These are phyloP conservation scores for Nepenthes mirabilis DNA, from an alignment of 148 eudicot genomes.

Conservation along the genomic window DNA sequence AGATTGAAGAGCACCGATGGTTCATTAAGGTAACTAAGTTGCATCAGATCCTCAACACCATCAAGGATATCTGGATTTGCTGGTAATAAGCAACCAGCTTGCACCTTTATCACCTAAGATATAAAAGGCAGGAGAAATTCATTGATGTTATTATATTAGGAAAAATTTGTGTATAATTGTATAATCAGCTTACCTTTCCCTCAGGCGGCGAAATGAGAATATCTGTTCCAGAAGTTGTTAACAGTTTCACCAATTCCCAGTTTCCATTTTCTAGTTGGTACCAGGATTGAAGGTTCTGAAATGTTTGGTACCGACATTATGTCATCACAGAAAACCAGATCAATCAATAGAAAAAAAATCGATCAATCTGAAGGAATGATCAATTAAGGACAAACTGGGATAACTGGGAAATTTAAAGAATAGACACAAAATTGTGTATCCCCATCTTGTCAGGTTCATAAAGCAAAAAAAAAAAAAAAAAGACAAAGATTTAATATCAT, in stretches of 20 bases:
- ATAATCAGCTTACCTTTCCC: slow-evolving; percentile 53
- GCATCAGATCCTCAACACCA: slow-evolving; percentile 96
- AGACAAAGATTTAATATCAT: too few relatives aligned
- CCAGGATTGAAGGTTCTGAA: slow-evolving; percentile 85
- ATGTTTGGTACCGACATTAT: not conserved
- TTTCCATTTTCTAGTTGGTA: slow-evolving; percentile 71
- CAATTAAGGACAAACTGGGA: not conserved
- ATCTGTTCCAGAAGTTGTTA: slow-evolving; percentile 54
- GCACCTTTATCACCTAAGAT: slow-evolving; percentile 63
- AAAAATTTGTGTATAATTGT: not conserved
- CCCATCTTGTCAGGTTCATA: too few relatives aligned
- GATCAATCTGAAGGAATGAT: not conserved
- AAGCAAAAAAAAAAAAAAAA: too few relatives aligned
- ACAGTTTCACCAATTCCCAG: slow-evolving; percentile 78
- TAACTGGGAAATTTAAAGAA: too few relatives aligned
- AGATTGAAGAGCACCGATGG: slow-evolving; percentile 90
- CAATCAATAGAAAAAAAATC: not conserved
- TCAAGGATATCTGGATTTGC: slow-evolving; percentile 96
- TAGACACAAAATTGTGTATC: too few relatives aligned
- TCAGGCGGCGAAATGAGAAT: slow-evolving; percentile 53
- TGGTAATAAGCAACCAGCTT: slow-evolving; percentile 45
- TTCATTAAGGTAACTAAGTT: slow-evolving; percentile 81
- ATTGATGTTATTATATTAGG: slow-evolving; percentile 4
- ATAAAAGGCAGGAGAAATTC: slow-evolving; percentile 1
- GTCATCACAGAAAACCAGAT: not conserved